These are phyloP conservation scores for Orbilia oligospora DNA, from an alignment of 2,329 filamentous ascomycete species.

Conservation along the genomic window DNA sequence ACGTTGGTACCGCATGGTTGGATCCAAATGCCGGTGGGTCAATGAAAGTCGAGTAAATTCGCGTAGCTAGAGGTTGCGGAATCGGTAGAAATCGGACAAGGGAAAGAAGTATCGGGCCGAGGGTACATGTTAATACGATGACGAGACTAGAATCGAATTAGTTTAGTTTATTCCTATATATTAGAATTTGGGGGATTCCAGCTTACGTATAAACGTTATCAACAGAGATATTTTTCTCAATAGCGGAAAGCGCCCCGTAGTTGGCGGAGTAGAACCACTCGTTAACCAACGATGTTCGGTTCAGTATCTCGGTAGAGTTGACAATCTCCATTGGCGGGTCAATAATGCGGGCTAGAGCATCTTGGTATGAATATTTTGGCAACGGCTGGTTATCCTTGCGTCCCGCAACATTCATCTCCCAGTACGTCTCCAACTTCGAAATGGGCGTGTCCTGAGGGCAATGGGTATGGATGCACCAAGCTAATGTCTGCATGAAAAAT, in stretches of 20 bases:
- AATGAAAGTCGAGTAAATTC: slow-evolving; percentile 65
- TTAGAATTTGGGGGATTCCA: too few relatives aligned
- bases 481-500: slow-evolving; percentile 60
- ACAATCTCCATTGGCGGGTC: slow-evolving; percentile 23
- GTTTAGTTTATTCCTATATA: too few relatives aligned
- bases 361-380: slow-evolving; percentile 52
- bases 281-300: slow-evolving; percentile 34
- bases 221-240: slow-evolving; percentile 25
- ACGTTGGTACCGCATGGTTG: slow-evolving; percentile 64
- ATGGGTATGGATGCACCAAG: slow-evolving; percentile 64
- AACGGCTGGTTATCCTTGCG: slow-evolving; percentile 29
- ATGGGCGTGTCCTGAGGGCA: slow-evolving; percentile 62
- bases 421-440: slow-evolving; percentile 58
- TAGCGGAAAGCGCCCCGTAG: slow-evolving; percentile 13
- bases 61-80: slow-evolving; percentile 63
- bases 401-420: slow-evolving; percentile 30
- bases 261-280: slow-evolving; percentile 38
- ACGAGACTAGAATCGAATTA: slow-evolving; percentile 47
- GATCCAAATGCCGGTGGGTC: slow-evolving; percentile 65
- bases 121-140: slow-evolving; percentile 65
- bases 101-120: slow-evolving; percentile 65
- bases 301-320: slow-evolving; percentile 12
- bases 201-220: slow-evolving; percentile 48
- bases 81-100: slow-evolving; percentile 66
- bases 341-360: slow-evolving; percentile 31